phyloP scores from a whole-genome alignment of 257 asterid genomes.

The Salvia hispanica region DNA sequence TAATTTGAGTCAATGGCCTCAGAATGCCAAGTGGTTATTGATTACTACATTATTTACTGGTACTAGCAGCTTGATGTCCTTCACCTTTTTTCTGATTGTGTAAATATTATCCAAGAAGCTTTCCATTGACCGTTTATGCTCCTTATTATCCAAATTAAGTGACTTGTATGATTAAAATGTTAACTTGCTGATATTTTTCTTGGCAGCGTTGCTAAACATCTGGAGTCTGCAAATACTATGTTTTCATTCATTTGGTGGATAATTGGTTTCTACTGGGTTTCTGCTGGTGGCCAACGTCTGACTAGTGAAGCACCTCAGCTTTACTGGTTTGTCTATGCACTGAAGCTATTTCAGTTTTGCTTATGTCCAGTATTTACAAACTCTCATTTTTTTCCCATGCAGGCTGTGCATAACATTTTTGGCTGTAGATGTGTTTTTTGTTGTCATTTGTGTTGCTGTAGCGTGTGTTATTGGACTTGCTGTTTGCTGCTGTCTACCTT shows the following conservation, averaged over 20 bases:
- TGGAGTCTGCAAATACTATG: conserved; percentile 96
- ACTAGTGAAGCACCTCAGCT: conserved; percentile 78
- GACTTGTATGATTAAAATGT: not conserved
- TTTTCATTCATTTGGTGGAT: conserved; percentile 99
- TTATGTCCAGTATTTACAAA: not conserved
- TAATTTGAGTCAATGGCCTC: conserved; percentile 3
- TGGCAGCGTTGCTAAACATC: conserved; percentile 68
- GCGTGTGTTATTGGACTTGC: conserved; percentile 96
- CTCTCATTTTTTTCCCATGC: conserved; percentile 37
- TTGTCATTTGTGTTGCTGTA: conserved; percentile 85
- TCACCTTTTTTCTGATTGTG: not conserved
- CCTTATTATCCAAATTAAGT: not conserved
- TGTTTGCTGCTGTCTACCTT: conserved; percentile 98
- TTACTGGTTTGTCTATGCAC: conserved; percentile 68
- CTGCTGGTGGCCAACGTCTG: conserved; percentile 76
- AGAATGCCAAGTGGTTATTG: not conserved
- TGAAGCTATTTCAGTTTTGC: conserved; percentile 10
- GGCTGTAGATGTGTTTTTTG: conserved; percentile 98
- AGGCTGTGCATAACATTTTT: conserved; percentile 97
- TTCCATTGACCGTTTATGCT: not conserved
- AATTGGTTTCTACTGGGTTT: conserved; percentile 96
- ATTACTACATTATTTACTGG: not conserved
- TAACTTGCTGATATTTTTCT: conserved; percentile 47
- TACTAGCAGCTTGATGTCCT: not conserved
- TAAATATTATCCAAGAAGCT: not conserved